Conservation (phyloP, 2,329 filamentous ascomycete genomes). For the Daldinia eschscholtzii region DNA sequence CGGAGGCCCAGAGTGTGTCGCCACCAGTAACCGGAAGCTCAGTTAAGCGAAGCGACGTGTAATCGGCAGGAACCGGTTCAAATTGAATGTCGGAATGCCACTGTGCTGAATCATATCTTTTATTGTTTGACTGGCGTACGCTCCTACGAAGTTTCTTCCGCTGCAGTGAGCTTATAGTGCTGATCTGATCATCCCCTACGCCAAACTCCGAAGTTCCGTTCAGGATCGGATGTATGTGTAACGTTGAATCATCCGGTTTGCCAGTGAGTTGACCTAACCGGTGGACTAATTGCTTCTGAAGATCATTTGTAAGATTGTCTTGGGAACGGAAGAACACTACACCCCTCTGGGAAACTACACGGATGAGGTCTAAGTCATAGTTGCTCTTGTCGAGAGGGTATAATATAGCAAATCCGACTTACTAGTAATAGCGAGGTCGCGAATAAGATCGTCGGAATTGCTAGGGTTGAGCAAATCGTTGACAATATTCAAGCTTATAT, state of each 20-base stretch:
- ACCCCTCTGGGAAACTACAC: not conserved
- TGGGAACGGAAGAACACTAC: not conserved
- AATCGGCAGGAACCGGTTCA: constrained; percentile 70
- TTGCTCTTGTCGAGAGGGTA: not conserved
- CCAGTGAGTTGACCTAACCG: not conserved
- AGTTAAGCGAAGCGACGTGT: constrained; percentile 69
- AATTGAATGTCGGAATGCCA: constrained; percentile 72
- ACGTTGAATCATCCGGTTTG: not conserved
- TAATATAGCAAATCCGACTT: not conserved
- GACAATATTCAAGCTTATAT: not conserved
- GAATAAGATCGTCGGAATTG: not conserved
- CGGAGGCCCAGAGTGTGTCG: constrained; percentile 72
- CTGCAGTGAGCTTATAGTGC: not conserved
- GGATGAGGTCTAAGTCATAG: not conserved
- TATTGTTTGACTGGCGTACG: constrained; percentile 46
- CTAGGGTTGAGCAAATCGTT: not conserved
- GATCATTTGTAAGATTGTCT: not conserved
- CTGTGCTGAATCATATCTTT: constrained; percentile 59
- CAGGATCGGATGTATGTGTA: not conserved
- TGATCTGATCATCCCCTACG: not conserved
- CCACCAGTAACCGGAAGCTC: constrained; percentile 57
- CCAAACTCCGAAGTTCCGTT: not conserved
- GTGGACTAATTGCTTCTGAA: not conserved
- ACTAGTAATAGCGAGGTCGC: not conserved
- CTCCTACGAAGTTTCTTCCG: not conserved